Conservation (phyloP, 768 basidiomycete species). For the Mycena latifolia region DNA sequence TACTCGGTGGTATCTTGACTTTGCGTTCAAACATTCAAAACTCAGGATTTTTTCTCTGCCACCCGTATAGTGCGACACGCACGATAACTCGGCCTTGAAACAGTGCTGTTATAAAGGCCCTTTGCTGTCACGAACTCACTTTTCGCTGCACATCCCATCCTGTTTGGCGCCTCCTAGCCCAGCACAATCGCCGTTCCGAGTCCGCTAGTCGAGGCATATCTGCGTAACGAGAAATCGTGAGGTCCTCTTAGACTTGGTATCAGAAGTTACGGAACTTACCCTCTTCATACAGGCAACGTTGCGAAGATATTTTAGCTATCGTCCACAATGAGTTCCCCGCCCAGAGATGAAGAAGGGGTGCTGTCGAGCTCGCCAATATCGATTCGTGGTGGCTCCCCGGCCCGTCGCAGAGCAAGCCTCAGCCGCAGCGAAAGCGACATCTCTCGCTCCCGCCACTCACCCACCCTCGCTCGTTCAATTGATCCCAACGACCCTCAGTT, state of each 20-base stretch:
- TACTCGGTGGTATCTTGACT: too few species aligned
- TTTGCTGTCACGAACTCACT: too few species aligned
- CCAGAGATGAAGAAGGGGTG: slow-evolving; percentile 44
- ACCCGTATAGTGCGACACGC: too few species aligned
- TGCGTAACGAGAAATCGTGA: slow-evolving; percentile 7
- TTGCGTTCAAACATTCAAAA: too few species aligned
- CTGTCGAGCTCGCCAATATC: slow-evolving; percentile 61
- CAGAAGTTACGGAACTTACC: background rate
- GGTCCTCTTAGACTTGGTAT: background rate
- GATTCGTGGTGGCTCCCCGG: slow-evolving; percentile 52
- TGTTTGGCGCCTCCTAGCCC: background rate
- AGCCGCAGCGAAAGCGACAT: slow-evolving; percentile 55
- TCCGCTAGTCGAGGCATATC: background rate
- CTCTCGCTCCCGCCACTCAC: slow-evolving; percentile 66
- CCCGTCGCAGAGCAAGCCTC: slow-evolving; percentile 50
- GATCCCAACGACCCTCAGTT: slow-evolving; percentile 81
- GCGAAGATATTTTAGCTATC: background rate
- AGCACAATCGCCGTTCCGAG: slow-evolving; percentile 14
- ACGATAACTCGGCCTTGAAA: too few species aligned
- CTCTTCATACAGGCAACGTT: background rate
- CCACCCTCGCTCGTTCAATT: slow-evolving; percentile 70
- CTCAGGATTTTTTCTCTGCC: too few species aligned
- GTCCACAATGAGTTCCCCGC: slow-evolving; percentile 53
- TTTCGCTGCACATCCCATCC: too few species aligned
- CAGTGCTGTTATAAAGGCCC: too few species aligned